Evolutionary conservation across 2,329 filamentous ascomycete species (phyloP).

Genomic region (Talaromyces sp.): DNA sequence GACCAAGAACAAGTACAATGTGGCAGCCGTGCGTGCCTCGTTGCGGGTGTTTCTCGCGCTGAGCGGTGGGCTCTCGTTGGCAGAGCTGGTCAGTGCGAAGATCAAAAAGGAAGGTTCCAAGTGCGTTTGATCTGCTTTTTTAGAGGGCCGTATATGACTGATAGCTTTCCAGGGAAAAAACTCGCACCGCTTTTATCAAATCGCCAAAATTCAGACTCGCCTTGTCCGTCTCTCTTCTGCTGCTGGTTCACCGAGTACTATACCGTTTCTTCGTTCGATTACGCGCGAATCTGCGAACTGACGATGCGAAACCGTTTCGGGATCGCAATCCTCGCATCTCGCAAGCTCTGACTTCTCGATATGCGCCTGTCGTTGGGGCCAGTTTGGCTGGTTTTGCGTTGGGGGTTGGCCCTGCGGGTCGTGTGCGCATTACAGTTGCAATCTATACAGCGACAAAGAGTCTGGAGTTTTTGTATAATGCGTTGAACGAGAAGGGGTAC

Average conservation of each 20-base stretch:
- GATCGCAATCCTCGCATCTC: conserved; percentile 73
- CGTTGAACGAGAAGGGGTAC: conserved; percentile 66
- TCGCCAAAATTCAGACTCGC: conserved; percentile 72
- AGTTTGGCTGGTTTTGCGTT: conserved; percentile 79
- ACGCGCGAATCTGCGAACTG: conserved; percentile 69
- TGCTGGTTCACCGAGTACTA: conserved; percentile 82
- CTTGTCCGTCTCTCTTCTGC: conserved; percentile 73
- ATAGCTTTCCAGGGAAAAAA: conserved; percentile 25
- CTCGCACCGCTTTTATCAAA: conserved; percentile 37
- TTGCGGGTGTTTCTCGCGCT: conserved; percentile 64
- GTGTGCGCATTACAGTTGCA: conserved; percentile 70
- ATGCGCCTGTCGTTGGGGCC: conserved; percentile 85
- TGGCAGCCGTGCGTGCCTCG: conserved; percentile 63
- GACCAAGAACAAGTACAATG: conserved; percentile 60
- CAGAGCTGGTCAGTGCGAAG: conserved; percentile 43
- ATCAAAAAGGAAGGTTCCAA: conserved; percentile 21
- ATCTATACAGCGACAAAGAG: conserved; percentile 78
- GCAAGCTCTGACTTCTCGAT: conserved; percentile 68
- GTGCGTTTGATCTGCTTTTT: background rate
- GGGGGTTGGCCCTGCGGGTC: conserved; percentile 65
- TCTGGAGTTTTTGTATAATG: conserved; percentile 81
- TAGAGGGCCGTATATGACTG: background rate
- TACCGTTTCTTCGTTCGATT: conserved; percentile 83
- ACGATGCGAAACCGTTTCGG: conserved; percentile 75
- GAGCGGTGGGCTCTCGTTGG: conserved; percentile 58